phyloP scores from a whole-genome alignment of 2,329 filamentous ascomycete species.

The Macrophomina phaseolina region DNA sequence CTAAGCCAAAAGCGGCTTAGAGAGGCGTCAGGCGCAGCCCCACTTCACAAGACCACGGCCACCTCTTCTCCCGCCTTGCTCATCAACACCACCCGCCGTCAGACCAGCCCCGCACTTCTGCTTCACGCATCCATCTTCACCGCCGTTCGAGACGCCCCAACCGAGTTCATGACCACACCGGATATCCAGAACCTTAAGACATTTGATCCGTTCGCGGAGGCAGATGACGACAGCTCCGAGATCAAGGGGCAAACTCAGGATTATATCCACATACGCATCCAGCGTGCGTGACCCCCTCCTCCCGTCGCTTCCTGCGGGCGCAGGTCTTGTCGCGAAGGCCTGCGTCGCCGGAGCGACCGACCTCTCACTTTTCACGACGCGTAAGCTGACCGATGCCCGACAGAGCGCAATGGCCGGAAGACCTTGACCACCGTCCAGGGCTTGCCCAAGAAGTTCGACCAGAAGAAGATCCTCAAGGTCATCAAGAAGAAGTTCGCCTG shows the following conservation, averaged over 20 bases:
- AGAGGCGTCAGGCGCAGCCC: not conserved
- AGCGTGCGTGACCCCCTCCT: constrained; percentile 70
- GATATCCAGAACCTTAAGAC: constrained; percentile 45
- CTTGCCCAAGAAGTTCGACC: constrained; percentile 97
- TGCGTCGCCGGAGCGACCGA: not conserved
- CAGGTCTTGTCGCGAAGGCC: not conserved
- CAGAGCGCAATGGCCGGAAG: constrained; percentile 99
- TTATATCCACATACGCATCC: constrained; percentile 99
- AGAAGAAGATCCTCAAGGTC: constrained; percentile 99
- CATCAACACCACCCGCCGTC: constrained; percentile 14
- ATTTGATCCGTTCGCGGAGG: constrained; percentile 97
- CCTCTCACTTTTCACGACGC: constrained; percentile 13
- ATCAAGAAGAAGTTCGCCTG: constrained; percentile 99
- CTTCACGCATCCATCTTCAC: constrained; percentile 6
- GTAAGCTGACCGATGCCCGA: constrained; percentile 49
- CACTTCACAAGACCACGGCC: constrained; percentile 9
- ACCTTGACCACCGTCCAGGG: constrained; percentile 99
- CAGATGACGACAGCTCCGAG: constrained; percentile 98
- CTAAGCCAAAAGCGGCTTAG: not conserved
- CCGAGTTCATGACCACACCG: constrained; percentile 27
- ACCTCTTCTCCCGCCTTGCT: constrained; percentile 13
- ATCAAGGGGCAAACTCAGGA: constrained; percentile 87
- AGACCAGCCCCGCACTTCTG: not conserved
- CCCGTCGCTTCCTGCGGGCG: constrained; percentile 1
- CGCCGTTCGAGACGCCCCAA: constrained; percentile 7